Base-by-base conservation (phyloP, 2,329 filamentous ascomycete genomes). In the Helotiales sp. region DNA sequence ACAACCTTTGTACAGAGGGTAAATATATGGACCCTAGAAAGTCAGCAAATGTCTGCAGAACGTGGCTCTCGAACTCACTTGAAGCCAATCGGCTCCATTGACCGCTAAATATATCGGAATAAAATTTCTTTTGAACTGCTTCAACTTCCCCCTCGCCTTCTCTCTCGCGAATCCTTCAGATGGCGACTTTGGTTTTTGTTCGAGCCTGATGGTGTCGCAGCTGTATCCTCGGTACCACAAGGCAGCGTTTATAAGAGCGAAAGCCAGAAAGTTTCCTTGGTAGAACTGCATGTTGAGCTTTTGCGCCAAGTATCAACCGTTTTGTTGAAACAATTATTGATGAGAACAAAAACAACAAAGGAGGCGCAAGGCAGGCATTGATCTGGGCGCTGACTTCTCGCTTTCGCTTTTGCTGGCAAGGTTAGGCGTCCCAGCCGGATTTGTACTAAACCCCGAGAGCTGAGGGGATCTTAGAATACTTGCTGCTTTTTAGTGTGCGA, bases 61-160 rank as follows among this genome's bases (percentile, higher is more conserved):
- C 17, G 24, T 0, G 20, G 17, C 5, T 15, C 7, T 15, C 10
- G 13, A 54, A 64, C 63, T 64, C 58, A 81, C 81, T 76, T 84
- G 82, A 20, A 85, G 78, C 82, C 82, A 84, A 74, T 85, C 83
- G 7, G 82, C 80, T 57, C 79, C 81, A 79, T 83, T 82, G 15
- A 82, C 80, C 2, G 84, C 77, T 49, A 81, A 74, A 65, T 84
- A 85, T 28, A 84, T 80, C 15, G 73, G 66, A 40, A 81, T 73
- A 68, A 82, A 82, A 7, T 58, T 68, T 68, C 61, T 66, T 47
- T 74, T 75, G 49, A 75, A 73, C 10, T 58, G 24, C 57, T 34
- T 55, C 8, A 64, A 63, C 24, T 63, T 40, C 8, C 37, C 61
- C 28, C 64, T 47, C 3, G 49, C 65, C 4, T 24, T 55, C n/a